Evolutionary conservation across 1,139 yeast genomes (phyloP).

Genomic region (Hansenula sp.): DNA sequence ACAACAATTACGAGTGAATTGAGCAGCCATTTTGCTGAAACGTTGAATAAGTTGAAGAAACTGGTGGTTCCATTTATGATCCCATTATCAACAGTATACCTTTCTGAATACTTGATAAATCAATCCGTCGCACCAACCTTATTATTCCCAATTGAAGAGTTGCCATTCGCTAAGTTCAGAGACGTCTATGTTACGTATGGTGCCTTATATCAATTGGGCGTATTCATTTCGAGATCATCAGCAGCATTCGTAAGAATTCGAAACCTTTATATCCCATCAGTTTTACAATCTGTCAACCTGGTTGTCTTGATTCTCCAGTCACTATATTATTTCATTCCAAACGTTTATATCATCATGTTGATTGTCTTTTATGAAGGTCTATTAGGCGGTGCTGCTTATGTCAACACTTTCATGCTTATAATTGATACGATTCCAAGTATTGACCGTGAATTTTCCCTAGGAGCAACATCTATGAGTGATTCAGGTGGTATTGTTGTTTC

Average conservation of each 20-base stretch:
- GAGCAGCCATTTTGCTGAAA: conserved; percentile 29
- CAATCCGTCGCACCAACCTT: conserved; percentile 91
- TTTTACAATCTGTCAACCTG: conserved; percentile 68
- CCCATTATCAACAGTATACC: conserved; percentile 78
- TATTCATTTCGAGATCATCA: conserved; percentile 84
- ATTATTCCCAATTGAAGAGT: conserved; percentile 62
- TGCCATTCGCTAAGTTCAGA: conserved; percentile 70
- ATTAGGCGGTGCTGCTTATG: conserved; percentile 86
- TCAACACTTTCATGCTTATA: conserved; percentile 79
- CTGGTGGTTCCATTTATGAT: conserved; percentile 70
- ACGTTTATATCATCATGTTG: conserved; percentile 58
- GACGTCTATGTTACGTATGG: conserved; percentile 94
- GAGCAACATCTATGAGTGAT: conserved; percentile 91
- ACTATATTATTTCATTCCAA: conserved; percentile 52
- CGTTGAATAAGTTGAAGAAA: conserved; percentile 43
- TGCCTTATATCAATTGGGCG: conserved; percentile 90
- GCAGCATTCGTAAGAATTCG: conserved; percentile 59
- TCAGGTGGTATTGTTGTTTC: conserved; percentile 84
- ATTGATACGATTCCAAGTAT: conserved; percentile 53
- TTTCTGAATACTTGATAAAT: conserved; percentile 84
- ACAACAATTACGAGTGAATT: conserved; percentile 5
- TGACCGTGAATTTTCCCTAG: conserved; percentile 83
- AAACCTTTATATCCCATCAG: conserved; percentile 56
- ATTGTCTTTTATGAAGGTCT: conserved; percentile 83
- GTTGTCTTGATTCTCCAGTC: conserved; percentile 61